Conservation (phyloP, 2,329 filamentous ascomycete genomes). For the Penicillium sp. region DNA sequence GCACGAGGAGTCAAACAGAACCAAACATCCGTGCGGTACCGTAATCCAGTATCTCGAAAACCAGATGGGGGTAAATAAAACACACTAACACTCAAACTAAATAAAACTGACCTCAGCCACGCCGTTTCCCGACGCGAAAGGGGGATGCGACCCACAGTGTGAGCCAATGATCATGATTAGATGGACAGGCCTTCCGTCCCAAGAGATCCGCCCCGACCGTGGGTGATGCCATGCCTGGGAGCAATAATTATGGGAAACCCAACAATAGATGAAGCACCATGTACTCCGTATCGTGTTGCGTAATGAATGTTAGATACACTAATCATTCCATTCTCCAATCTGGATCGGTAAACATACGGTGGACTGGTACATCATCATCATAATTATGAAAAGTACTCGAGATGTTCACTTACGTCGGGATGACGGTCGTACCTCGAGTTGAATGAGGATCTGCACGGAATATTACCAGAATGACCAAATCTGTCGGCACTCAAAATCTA, state of each 20-base stretch:
- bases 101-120: constrained; percentile 13
- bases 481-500: constrained; percentile 1
- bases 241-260: background rate
- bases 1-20: background rate
- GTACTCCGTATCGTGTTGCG: background rate
- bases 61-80: constrained; percentile 10
- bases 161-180: background rate
- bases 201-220: constrained; percentile 7
- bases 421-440: constrained; percentile 7
- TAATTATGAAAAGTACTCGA: background rate
- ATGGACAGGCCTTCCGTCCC: constrained; percentile 10
- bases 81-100: background rate
- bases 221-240: constrained; percentile 1
- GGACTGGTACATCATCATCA: background rate
- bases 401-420: constrained; percentile 5
- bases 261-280: background rate
- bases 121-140: constrained; percentile 15
- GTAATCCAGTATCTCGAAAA: background rate
- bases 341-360: background rate
- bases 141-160: background rate
- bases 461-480: constrained; percentile 10
- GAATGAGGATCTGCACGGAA: constrained; percentile 19
- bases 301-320: too few relatives aligned
- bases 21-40: background rate
- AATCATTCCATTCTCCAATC: background rate